Conservation (phyloP, 768 basidiomycete genomes). For the Rubroboletus pulcherrimus region DNA sequence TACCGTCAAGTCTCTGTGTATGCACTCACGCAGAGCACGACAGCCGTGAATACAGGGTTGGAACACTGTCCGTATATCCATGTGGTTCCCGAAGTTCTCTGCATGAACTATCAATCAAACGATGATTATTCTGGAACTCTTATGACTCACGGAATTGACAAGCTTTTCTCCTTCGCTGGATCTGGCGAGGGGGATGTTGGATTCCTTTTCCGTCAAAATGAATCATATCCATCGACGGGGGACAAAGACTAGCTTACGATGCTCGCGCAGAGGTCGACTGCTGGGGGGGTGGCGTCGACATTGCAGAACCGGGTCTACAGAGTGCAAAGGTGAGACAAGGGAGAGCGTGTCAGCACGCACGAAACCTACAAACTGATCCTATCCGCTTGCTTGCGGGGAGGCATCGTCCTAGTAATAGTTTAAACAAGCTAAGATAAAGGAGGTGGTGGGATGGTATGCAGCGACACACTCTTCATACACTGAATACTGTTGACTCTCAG, state of each 20-base stretch:
- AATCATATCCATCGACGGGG: not conserved
- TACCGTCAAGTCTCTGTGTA: no score
- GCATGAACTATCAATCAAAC: not conserved
- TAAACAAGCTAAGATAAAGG: not conserved
- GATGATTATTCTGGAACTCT: not conserved
- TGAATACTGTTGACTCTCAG: not conserved
- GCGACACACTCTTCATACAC: not conserved
- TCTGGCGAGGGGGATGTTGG: not conserved
- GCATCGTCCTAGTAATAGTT: not conserved
- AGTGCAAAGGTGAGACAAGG: no score
- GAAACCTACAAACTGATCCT: no score
- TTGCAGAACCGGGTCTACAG: not conserved
- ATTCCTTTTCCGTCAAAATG: not conserved
- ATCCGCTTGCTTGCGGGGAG: not conserved
- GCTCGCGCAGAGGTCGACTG: not conserved
- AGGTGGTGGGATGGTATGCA: not conserved
- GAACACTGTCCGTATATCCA: not conserved
- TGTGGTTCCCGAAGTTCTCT: not conserved
- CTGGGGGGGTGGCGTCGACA: not conserved
- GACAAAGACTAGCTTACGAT: not conserved
- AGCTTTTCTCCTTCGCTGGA: not conserved
- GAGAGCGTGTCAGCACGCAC: no score
- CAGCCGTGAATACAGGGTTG: not conserved
- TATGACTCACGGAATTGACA: not conserved
- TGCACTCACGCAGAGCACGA: not conserved